Evolutionary conservation across 495 filamentous ascomycete genomes (phyloP), one percentile per base, ranked within the genome.

Genomic region (Tuber brumale): DNA sequence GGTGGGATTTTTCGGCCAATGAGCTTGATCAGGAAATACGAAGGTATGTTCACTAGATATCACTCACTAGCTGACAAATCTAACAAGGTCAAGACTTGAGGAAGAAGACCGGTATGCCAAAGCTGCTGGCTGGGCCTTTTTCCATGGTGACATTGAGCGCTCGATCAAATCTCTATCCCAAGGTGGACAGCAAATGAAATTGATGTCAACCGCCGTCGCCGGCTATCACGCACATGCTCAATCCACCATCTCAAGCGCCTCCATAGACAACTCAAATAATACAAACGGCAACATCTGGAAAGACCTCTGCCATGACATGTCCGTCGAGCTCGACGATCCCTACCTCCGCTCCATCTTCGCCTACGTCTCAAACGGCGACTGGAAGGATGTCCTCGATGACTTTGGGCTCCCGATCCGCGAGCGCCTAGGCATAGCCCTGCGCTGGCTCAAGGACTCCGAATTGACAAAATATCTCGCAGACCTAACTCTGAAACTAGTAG

Each of bases 291-390:
- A 75, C 23, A 82, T 77, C 43, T 83, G 82, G 82, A 83, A 83
- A 57, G 81, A 83, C 7, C 81, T 83, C 23, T 83, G 80, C 44
- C 69, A 76, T 16, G 89, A 90, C 77, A 91, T 93, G 82, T 88
- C 88, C 41, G 88, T 88, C 66, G 88, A 91, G 75, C 86, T 91
- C 19, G 87, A 88, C 0, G 95, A 99, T 79, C 93, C 94, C 0
- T 97, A 97, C 81, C 88, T 95, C 16, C 90, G 94, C 72, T 94
- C 94, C 0, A 91, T 99, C 73, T 92, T 97, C n/a, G 91, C 93
- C n/a, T 90, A 94, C 72, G 93, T 97, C 72, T 91, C 92, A 71
- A 94, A 92, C 37, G 93, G 93, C 12, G 89, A 96, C 82, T 98
- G 95, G 95, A 86, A 89, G 42, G 89, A 89, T 18, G 93, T 98